Conservation (phyloP, 2,329 filamentous ascomycete genomes). For the Mycosphaerella arachidis region DNA sequence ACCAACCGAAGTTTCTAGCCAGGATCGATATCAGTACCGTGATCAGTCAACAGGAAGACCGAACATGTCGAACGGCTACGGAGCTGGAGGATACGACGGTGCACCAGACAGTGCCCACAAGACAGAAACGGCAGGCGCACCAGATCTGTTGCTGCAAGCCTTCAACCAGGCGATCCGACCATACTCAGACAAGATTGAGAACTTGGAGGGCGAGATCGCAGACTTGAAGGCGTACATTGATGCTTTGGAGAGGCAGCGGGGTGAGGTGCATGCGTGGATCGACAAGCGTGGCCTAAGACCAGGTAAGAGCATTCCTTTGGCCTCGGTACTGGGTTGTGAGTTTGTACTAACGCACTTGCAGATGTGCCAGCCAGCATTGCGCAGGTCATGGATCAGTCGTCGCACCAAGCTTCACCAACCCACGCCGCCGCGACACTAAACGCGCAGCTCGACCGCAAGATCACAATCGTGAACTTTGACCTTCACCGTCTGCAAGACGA, state of each 20-base stretch:
- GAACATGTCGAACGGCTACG: slow-evolving; percentile 15
- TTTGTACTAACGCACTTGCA: slow-evolving; percentile 22
- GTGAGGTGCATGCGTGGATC: slow-evolving; percentile 52
- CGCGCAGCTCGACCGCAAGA: slow-evolving; percentile 55
- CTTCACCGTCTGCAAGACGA: slow-evolving; percentile 54
- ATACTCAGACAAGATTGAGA: slow-evolving; percentile 51
- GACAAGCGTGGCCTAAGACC: slow-evolving; percentile 52
- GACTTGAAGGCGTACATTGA: slow-evolving; percentile 66
- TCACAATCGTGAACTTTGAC: slow-evolving; percentile 55
- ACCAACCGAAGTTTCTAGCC: slow-evolving; percentile 35
- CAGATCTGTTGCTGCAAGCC: slow-evolving; percentile 48
- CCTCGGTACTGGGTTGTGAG: neutral
- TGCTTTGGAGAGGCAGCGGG: slow-evolving; percentile 48
- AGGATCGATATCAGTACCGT: slow-evolving; percentile 11
- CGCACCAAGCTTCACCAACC: slow-evolving; percentile 34
- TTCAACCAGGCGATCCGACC: slow-evolving; percentile 52
- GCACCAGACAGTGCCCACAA: slow-evolving; percentile 10
- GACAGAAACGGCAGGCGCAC: slow-evolving; percentile 39
- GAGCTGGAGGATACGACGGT: slow-evolving; percentile 19
- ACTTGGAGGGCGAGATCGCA: slow-evolving; percentile 48
- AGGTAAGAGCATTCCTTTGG: slow-evolving; percentile 35
- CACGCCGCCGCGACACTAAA: slow-evolving; percentile 50
- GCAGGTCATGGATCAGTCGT: slow-evolving; percentile 49
- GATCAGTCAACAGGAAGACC: slow-evolving; percentile 7
- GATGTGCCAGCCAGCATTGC: slow-evolving; percentile 51